Base-by-base conservation (phyloP, 768 basidiomycete genomes). In the Kwoniella mangroviensis region DNA sequence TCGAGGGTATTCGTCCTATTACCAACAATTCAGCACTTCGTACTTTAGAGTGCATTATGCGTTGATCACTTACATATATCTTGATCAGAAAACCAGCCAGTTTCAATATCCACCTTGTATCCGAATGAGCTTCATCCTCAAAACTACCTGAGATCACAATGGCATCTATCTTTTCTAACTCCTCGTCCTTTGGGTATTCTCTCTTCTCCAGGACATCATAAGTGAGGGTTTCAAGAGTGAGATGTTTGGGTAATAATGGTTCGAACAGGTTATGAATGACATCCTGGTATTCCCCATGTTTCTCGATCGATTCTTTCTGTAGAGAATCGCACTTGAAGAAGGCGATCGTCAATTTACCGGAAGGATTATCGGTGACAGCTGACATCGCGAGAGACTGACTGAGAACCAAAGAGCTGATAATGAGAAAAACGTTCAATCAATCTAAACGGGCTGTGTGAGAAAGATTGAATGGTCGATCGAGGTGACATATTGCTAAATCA, bases 321-420 rank as follows among this genome's bases (percentile, higher is more conserved):
- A 79, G 65, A 26, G 70, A 67, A 64, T 79, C 77, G 64, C 77
- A 79, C 59, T 74, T 73, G 51, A 79, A 62, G 60, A 79, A 74
- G 1, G 73, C 77, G 4, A 79, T 52, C n/a, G 71, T 74, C 2
- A 79, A 63, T 19, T 69, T 70, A 42, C 67, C 67, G 12, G 66
- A 54, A 49, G 66, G 66, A 7, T 52, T 56, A 34, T 55, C 41
- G 24, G 40, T 66, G 17, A 66, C 65, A 7, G 54, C 24, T 15
- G 65, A 49, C 65, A 66, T 62, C 19, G 56, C 22, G 54, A 22
- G 56, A 49, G 12, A 49, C 13, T 49, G 45, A 49, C 45, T 13
- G 45, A 49, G 45, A 15, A 13, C 13, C 19, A 19, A 13, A 19
- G 45, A 49, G 45, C 12, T 49, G 45, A 49, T 0, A 34, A 34